Conservation (phyloP, 176 grass and related monocot genomes). For the Aegilops sharonensis region DNA sequence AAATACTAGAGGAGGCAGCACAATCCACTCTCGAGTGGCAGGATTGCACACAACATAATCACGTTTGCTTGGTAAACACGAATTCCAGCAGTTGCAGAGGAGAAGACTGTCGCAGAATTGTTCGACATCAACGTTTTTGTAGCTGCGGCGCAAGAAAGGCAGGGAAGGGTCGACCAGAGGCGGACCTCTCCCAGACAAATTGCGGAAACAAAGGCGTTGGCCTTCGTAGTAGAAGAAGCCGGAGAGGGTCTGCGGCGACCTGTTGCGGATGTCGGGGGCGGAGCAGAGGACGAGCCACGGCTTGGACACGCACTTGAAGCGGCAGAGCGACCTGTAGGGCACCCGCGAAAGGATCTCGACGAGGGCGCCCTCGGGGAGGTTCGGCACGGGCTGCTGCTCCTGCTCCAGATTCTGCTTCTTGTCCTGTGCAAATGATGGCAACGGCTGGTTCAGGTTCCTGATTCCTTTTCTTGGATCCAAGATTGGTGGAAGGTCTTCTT, state of each 20-base stretch:
- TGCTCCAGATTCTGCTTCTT: no score
- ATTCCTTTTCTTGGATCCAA: background rate
- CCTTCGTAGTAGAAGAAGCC: background rate
- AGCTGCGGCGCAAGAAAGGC: background rate
- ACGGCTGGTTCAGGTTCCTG: background rate
- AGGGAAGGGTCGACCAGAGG: background rate
- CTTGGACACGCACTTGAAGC: no score
- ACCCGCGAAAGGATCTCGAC: no score
- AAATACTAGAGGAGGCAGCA: background rate
- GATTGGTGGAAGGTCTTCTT: background rate
- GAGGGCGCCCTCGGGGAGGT: no score
- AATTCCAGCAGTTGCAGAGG: background rate
- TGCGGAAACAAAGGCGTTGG: background rate
- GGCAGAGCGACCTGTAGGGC: no score
- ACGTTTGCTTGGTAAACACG: accelerated
- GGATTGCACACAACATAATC: background rate
- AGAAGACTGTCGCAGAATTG: background rate
- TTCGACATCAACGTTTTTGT: background rate
- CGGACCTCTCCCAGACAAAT: background rate
- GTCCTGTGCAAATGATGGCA: background rate
- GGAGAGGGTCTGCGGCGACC: background rate
- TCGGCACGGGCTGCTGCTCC: no score
- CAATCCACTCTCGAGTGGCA: background rate
- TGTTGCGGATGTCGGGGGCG: background rate
- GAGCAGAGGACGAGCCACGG: no score